Evolutionary conservation across 257 asterid species (phyloP).

Genomic region (Gentiana straminea): DNA sequence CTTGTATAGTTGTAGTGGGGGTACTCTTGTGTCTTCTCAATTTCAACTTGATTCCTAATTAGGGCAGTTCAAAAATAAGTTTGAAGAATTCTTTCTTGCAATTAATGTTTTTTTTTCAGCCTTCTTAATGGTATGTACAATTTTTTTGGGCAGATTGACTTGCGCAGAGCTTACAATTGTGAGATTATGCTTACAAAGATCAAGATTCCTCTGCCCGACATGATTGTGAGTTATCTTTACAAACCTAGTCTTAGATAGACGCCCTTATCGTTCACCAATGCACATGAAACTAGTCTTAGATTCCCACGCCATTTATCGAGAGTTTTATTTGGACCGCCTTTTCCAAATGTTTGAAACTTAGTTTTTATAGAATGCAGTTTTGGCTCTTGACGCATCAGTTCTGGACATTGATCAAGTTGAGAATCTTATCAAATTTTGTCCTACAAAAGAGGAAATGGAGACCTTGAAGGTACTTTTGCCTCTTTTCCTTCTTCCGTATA

Average conservation of each 20-base stretch:
- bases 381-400: slow-evolving; percentile 83
- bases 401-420: slow-evolving; percentile 99
- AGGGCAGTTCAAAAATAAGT: not conserved
- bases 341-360: slow-evolving; percentile 2
- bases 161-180: slow-evolving; percentile 95
- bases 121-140: not conserved
- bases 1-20: not conserved
- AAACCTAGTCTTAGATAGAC: not conserved
- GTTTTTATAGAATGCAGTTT: slow-evolving; percentile 57
- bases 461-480: slow-evolving; percentile 54
- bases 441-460: slow-evolving; percentile 98
- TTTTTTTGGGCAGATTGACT: slow-evolving; percentile 56
- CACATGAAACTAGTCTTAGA: too few relatives aligned
- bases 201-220: slow-evolving; percentile 86
- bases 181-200: slow-evolving; percentile 97
- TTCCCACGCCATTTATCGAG: too few relatives aligned
- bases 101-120: not conserved
- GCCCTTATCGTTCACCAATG: too few relatives aligned
- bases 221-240: slow-evolving; percentile 63
- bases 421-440: slow-evolving; percentile 94
- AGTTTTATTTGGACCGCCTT: not conserved
- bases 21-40: not conserved
- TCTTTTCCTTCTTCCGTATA: slow-evolving; percentile 1
- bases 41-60: not conserved
- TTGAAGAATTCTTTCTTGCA: not conserved